phyloP scores from a whole-genome alignment of 352 stramenopile species.

The Paralagenidium karlingii region DNA sequence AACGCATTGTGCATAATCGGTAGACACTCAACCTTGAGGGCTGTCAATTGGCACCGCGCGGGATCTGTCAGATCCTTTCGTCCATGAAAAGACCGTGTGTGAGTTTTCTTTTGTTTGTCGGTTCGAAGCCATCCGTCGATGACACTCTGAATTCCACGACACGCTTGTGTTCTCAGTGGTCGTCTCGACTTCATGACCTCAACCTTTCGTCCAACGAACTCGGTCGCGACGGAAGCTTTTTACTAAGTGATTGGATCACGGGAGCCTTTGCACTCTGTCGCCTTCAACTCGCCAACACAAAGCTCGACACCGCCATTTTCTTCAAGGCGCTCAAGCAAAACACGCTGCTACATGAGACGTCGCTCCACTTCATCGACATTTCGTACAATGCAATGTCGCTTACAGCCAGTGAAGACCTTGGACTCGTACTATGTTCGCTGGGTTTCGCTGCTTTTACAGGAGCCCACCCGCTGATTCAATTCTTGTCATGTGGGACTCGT shows the following conservation, averaged over 20 bases:
- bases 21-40: slow-evolving; percentile 50
- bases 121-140: background rate
- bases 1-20: too few relatives aligned
- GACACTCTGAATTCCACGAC: too few relatives aligned
- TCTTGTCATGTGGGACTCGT: too few relatives aligned
- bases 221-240: slow-evolving; percentile 20
- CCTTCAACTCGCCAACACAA: slow-evolving; percentile 45
- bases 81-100: slow-evolving; percentile 25
- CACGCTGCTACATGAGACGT: slow-evolving; percentile 46
- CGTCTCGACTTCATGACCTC: slow-evolving; percentile 27
- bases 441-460: too few relatives aligned
- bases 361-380: slow-evolving; percentile 38
- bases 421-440: too few relatives aligned
- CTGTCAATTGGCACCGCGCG: slow-evolving; percentile 17
- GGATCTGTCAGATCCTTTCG: slow-evolving; percentile 20
- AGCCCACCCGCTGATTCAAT: too few relatives aligned
- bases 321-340: slow-evolving; percentile 48
- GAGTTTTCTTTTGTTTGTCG: background rate
- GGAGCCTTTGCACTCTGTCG: slow-evolving; percentile 33
- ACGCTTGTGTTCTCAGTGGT: slow-evolving; percentile 33
- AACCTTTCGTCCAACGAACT: slow-evolving; percentile 52
- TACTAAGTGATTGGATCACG: slow-evolving; percentile 39
- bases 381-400: slow-evolving; percentile 55
- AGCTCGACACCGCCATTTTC: slow-evolving; percentile 39
- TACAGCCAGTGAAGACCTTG: slow-evolving; percentile 32